A percentile compares a stretch with the other conserved stretches of the same genome.
Evolutionary conservation across 805 yeast species (phyloP).

Genomic region (Ogataea glucozyma): DNA sequence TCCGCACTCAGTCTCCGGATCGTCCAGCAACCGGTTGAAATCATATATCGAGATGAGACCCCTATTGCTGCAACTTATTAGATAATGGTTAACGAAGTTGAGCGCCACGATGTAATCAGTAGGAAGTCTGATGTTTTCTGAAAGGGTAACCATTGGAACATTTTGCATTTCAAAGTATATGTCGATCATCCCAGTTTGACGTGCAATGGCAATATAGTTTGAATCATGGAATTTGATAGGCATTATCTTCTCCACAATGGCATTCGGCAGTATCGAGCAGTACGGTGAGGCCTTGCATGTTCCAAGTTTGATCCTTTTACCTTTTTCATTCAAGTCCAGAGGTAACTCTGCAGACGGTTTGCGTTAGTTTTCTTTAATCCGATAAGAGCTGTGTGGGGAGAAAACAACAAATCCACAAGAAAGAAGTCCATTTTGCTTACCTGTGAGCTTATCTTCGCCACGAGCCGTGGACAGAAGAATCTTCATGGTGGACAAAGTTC

Average conservation of each 20-base stretch:
- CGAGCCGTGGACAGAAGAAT: slow-evolving; percentile 25
- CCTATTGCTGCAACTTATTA: slow-evolving; percentile 28
- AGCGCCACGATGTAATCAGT: slow-evolving; percentile 27
- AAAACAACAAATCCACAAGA: no score
- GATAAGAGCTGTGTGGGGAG: slow-evolving; percentile 13
- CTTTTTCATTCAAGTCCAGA: slow-evolving; percentile 7
- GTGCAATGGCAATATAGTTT: slow-evolving; percentile 20
- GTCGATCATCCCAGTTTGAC: slow-evolving; percentile 24
- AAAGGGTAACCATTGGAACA: slow-evolving; percentile 14
- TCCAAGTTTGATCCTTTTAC: slow-evolving; percentile 9
- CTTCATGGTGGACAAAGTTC: no score
- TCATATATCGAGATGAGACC: slow-evolving; percentile 27
- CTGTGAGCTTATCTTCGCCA: slow-evolving; percentile 22
- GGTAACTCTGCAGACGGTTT: slow-evolving; percentile 12
- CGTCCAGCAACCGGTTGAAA: slow-evolving; percentile 13
- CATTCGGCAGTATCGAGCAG: slow-evolving; percentile 10
- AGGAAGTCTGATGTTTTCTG: slow-evolving; percentile 18
- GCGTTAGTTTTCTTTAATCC: slow-evolving; percentile 11
- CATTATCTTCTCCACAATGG: slow-evolving; percentile 20
- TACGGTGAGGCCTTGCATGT: slow-evolving; percentile 7
- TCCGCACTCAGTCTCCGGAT: slow-evolving; percentile 12
- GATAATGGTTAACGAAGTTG: slow-evolving; percentile 16
- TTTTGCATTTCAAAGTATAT: slow-evolving; percentile 14
- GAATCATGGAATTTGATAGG: slow-evolving; percentile 9
- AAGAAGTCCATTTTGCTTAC: slow-evolving; percentile 13